Evolutionary conservation across 2,329 filamentous ascomycete genomes (phyloP).

Genomic region (Penicillium sp.): DNA sequence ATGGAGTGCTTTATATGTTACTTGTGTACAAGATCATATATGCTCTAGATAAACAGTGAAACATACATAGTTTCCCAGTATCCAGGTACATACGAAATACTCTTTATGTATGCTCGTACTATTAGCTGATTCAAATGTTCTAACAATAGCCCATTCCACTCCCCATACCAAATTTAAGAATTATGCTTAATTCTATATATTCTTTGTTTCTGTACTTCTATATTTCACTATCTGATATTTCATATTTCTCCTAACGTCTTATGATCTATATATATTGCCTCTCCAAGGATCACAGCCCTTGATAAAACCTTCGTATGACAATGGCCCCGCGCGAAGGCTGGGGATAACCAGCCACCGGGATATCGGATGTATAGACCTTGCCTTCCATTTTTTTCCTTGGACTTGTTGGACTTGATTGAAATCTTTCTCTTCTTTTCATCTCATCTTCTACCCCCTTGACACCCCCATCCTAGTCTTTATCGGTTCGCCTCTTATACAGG

Average conservation of each 20-base stretch:
- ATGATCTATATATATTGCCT: background rate
- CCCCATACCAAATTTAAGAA: background rate
- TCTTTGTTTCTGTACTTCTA: background rate
- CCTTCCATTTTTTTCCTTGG: background rate
- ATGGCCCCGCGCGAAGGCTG: slow-evolving; percentile 22
- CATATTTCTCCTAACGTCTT: background rate
- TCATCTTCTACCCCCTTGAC: slow-evolving; percentile 1
- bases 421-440: background rate
- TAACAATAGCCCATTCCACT: slow-evolving; percentile 2
- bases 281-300: background rate
- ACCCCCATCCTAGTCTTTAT: background rate
- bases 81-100: background rate
- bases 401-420: background rate
- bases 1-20: background rate
- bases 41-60: background rate
- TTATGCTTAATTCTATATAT: background rate
- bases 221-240: background rate
- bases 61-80: background rate
- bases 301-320: slow-evolving; percentile 1
- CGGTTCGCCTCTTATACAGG: background rate
- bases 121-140: background rate
- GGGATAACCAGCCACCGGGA: slow-evolving; percentile 26
- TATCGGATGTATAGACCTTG: slow-evolving; percentile 17
- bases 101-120: background rate
- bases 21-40: background rate